Conservation (phyloP, 2,329 filamentous ascomycete species). For the Colletotrichum sp. region DNA sequence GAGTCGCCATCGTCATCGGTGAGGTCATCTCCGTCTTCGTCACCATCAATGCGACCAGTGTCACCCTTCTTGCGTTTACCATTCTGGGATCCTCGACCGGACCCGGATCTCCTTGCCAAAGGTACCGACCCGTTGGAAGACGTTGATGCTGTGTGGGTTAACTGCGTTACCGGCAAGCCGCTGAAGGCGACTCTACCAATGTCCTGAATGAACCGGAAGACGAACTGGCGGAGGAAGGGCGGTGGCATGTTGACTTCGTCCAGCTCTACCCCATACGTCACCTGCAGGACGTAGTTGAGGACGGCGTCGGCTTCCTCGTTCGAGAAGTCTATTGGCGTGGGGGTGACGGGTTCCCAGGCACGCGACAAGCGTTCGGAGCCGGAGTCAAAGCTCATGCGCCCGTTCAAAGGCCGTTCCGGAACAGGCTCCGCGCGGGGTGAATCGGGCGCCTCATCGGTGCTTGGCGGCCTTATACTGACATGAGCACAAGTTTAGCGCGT, state of each 20-base stretch:
- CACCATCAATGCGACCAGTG: slow-evolving; percentile 20
- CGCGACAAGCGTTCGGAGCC: slow-evolving; percentile 18
- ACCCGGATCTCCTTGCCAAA: neutral
- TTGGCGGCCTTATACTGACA: neutral
- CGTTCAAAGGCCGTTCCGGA: slow-evolving; percentile 2
- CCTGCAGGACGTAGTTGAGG: slow-evolving; percentile 39
- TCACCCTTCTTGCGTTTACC: slow-evolving; percentile 41
- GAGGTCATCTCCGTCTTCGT: slow-evolving; percentile 37
- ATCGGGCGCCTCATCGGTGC: neutral
- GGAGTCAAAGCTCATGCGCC: slow-evolving; percentile 20
- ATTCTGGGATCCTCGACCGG: slow-evolving; percentile 4
- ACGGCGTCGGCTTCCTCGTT: slow-evolving; percentile 38
- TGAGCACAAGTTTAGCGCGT: neutral
- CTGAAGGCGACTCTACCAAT: slow-evolving; percentile 33
- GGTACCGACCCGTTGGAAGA: slow-evolving; percentile 28
- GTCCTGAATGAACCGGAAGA: slow-evolving; percentile 36
- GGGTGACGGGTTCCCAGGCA: slow-evolving; percentile 21
- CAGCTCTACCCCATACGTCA: slow-evolving; percentile 42
- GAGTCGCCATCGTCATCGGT: slow-evolving; percentile 36
- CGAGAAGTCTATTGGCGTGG: slow-evolving; percentile 32
- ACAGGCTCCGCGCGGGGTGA: neutral
- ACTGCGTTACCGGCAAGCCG: slow-evolving; percentile 25
- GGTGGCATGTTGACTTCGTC: slow-evolving; percentile 33
- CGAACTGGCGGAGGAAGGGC: slow-evolving; percentile 32
- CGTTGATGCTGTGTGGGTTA: slow-evolving; percentile 33